Evolutionary conservation across 1,284 basidiomycete species (phyloP).

Genomic region (Cutaneotrichosporon sp.): DNA sequence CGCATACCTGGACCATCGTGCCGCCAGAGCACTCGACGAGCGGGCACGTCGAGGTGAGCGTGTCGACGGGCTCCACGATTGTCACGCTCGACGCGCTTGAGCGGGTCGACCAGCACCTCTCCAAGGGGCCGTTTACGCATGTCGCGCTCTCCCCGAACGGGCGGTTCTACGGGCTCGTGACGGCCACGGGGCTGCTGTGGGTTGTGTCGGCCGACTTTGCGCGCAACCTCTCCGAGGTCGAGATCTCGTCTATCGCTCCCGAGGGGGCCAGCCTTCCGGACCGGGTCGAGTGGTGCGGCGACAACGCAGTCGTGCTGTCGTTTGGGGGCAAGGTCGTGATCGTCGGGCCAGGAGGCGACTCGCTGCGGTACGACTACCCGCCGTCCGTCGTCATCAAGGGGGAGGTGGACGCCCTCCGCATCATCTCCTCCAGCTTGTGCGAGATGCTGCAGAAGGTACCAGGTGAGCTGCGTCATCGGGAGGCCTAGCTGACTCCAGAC

Average conservation of each 20-base stretch:
- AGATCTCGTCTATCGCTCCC: constrained; percentile 55
- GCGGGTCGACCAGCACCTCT: constrained; percentile 77
- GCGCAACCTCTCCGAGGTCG: constrained; percentile 82
- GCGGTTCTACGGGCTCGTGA: constrained; percentile 84
- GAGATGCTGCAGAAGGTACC: constrained; percentile 95
- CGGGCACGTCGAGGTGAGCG: constrained; percentile 79
- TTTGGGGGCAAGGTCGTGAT: constrained; percentile 77
- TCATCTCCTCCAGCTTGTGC: constrained; percentile 75
- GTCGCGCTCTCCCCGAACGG: constrained; percentile 90
- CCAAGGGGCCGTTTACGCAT: constrained; percentile 82
- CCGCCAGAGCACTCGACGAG: constrained; percentile 83
- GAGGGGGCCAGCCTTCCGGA: constrained; percentile 48
- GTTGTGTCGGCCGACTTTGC: constrained; percentile 93
- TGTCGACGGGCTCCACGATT: constrained; percentile 74
- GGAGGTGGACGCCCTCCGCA: constrained; percentile 83
- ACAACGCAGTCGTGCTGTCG: constrained; percentile 86
- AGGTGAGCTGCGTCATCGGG: constrained; percentile 54
- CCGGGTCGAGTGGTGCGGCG: constrained; percentile 93
- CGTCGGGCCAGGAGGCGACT: constrained; percentile 89
- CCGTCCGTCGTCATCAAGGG: constrained; percentile 76
- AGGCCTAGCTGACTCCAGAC: constrained; percentile 53
- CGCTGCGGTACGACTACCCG: constrained; percentile 77
- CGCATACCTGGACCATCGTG: constrained; percentile 79
- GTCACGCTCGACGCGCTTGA: constrained; percentile 83
- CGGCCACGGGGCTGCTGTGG: constrained; percentile 72